Evolutionary conservation across 2,329 filamentous ascomycete genomes (phyloP).

Genomic region (Pseudofabraea citricarpa): DNA sequence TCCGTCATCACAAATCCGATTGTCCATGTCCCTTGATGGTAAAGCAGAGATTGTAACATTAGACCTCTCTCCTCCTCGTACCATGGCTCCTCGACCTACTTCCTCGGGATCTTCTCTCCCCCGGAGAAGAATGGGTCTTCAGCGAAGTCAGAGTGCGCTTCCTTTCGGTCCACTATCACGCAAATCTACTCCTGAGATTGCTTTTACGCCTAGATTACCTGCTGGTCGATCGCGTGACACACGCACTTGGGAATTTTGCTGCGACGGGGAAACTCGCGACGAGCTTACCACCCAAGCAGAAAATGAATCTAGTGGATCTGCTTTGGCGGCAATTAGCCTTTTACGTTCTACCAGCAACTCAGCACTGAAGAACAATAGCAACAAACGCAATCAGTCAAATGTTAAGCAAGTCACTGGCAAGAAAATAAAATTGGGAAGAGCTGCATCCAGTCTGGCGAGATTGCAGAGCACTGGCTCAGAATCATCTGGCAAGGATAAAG

Average conservation of each 20-base stretch:
- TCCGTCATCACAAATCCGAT: constrained; percentile 47
- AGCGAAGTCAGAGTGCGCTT: constrained; percentile 68
- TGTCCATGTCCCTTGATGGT: constrained; percentile 82
- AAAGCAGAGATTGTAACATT: constrained; percentile 79
- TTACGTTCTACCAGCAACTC: constrained; percentile 66
- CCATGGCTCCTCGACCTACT: constrained; percentile 42
- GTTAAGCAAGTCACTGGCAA: constrained; percentile 39
- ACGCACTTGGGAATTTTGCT: constrained; percentile 86
- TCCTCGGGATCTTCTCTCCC: constrained; percentile 38
- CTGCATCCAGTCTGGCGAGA: constrained; percentile 57
- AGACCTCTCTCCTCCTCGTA: constrained; percentile 60
- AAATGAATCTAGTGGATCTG: constrained; percentile 74
- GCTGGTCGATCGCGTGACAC: constrained; percentile 81
- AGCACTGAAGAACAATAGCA: constrained; percentile 45
- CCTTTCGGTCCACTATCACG: constrained; percentile 53
- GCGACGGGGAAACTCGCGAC: constrained; percentile 73
- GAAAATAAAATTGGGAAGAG: constrained; percentile 56
- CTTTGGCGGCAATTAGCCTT: constrained; percentile 75
- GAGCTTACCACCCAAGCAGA: constrained; percentile 78
- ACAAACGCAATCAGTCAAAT: constrained; percentile 58
- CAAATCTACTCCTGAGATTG: constrained; percentile 33
- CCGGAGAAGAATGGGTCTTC: constrained; percentile 45
- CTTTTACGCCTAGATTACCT: constrained; percentile 44
- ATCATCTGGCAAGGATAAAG: constrained; percentile 29
- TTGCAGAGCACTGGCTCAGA: constrained; percentile 42